Percentiles rank a stretch among this genome's conserved stretches.
phyloP scores from a whole-genome alignment of 345 rosid species.

The Gossypium thurberi region DNA sequence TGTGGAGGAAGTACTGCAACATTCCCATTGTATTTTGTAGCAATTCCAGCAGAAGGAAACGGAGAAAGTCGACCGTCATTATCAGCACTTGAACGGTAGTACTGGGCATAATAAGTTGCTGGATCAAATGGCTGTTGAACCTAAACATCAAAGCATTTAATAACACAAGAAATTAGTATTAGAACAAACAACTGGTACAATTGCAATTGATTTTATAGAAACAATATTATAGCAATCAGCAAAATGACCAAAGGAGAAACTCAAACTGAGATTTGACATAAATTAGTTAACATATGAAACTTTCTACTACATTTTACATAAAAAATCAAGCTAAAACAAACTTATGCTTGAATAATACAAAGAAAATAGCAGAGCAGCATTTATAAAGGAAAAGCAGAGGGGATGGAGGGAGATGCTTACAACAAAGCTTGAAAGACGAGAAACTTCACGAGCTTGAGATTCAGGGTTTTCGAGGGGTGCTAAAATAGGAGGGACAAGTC shows the following conservation, averaged over 20 bases:
- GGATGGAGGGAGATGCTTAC: slow-evolving; percentile 36
- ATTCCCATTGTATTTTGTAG: slow-evolving; percentile 74
- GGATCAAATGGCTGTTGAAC: slow-evolving; percentile 82
- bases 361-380: not conserved
- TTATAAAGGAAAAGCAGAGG: not conserved
- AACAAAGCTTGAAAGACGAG: slow-evolving; percentile 70
- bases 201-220: not conserved
- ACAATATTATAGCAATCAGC: not conserved
- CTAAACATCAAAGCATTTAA: slow-evolving; percentile 33
- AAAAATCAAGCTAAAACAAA: not conserved
- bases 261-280: not conserved
- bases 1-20: slow-evolving; percentile 62
- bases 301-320: not conserved
- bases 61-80: slow-evolving; percentile 81
- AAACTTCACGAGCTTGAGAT: slow-evolving; percentile 63
- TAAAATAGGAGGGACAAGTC: slow-evolving; percentile 54
- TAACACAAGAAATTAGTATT: slow-evolving; percentile 15
- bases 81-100: slow-evolving; percentile 63
- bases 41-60: slow-evolving; percentile 58
- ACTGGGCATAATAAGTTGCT: slow-evolving; percentile 67
- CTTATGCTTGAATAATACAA: not conserved
- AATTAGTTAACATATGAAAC: not conserved
- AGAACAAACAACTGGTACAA: slow-evolving; percentile 5
- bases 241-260: slow-evolving; percentile 1
- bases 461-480: slow-evolving; percentile 65